phyloP scores from a whole-genome alignment of 345 rosid genomes.

The Syzygium aromaticum region DNA sequence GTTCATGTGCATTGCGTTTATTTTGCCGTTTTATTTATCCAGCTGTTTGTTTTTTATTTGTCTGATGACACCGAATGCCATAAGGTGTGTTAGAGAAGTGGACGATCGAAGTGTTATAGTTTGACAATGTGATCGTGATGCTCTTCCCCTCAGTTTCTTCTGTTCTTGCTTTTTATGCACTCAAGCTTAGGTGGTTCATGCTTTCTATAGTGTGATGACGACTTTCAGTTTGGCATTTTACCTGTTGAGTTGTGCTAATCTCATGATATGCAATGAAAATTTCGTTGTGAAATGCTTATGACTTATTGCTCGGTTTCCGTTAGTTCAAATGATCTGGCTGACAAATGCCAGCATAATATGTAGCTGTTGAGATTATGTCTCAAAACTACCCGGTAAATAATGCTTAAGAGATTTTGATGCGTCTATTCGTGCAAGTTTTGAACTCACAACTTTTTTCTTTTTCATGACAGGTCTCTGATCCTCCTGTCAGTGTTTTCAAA shows the following conservation, averaged over 20 bases:
- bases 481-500: conserved; percentile 78
- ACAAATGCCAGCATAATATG: not conserved
- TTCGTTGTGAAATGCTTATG: not conserved
- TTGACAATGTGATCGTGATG: not conserved
- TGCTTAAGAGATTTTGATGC: not conserved
- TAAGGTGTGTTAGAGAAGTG: not conserved
- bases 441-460: not conserved
- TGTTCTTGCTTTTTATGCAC: not conserved
- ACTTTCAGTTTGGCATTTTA: not conserved
- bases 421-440: not conserved
- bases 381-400: not conserved
- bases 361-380: not conserved
- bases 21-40: not conserved
- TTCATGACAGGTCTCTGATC: conserved; percentile 49
- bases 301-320: not conserved
- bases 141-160: not conserved
- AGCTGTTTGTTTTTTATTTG: not conserved
- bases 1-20: not conserved
- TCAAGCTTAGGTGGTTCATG: not conserved
- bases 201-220: not conserved
- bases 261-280: not conserved
- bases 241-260: not conserved
- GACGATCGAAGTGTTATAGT: not conserved
- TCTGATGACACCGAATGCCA: not conserved
- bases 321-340: not conserved